These are phyloP conservation scores for Phellinidium pouzarii DNA, from an alignment of 1,284 basidiomycete genomes.

Conservation along the genomic window DNA sequence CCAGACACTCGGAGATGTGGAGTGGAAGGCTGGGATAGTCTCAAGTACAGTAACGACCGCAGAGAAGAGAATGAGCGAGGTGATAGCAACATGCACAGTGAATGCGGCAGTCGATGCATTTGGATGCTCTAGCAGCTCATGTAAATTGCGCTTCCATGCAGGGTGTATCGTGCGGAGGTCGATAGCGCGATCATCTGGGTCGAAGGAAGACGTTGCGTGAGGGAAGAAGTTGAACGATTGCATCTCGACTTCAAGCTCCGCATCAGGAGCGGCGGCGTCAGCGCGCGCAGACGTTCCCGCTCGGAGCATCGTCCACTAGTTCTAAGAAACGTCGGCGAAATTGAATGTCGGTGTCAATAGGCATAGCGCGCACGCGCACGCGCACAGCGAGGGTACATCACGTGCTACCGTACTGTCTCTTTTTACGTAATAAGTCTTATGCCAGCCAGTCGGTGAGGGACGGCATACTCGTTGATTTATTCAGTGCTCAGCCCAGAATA, in stretches of 20 bases:
- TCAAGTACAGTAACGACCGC: slow-evolving; percentile 80
- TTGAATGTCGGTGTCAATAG: too few species aligned
- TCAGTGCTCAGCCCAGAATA: too few species aligned
- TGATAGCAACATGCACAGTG: slow-evolving; percentile 55
- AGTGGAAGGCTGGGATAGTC: slow-evolving; percentile 78
- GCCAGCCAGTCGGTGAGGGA: too few species aligned
- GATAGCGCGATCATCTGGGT: slow-evolving; percentile 28
- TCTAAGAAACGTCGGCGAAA: too few species aligned
- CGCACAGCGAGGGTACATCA: too few species aligned
- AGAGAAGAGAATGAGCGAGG: slow-evolving; percentile 58
- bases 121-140: slow-evolving; percentile 60
- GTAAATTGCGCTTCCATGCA: slow-evolving; percentile 50
- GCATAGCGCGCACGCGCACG: too few species aligned
- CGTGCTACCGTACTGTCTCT: too few species aligned
- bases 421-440: too few species aligned
- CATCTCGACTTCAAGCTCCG: slow-evolving; percentile 12
- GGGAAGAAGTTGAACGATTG: slow-evolving; percentile 11
- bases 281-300: not conserved
- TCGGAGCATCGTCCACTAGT: not conserved
- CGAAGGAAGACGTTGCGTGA: slow-evolving; percentile 25
- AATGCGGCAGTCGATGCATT: slow-evolving; percentile 63
- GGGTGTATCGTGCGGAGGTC: slow-evolving; percentile 37
- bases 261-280: not conserved
- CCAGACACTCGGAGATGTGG: slow-evolving; percentile 62
- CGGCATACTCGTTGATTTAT: too few species aligned